These are phyloP conservation scores for Neophaeococcomyces mojaviensis DNA, from an alignment of 2,329 filamentous ascomycete genomes.

Conservation along the genomic window DNA sequence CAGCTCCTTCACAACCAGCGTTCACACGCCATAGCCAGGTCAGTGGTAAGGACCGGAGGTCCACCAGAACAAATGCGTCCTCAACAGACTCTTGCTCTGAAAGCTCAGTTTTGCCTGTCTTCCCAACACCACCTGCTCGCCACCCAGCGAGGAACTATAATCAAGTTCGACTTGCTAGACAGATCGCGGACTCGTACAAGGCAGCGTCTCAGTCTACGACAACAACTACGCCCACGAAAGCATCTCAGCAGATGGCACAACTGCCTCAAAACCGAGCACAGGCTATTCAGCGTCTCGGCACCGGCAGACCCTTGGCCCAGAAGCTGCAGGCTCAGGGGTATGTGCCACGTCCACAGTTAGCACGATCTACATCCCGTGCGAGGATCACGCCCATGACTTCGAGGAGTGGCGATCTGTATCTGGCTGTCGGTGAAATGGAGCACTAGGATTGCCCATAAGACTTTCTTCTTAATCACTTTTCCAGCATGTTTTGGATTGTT, in stretches of 20 bases:
- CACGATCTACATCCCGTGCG: constrained; percentile 1
- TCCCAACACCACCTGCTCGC: constrained; percentile 1
- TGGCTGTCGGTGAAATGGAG: constrained; percentile 13
- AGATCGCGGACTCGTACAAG: constrained; percentile 1
- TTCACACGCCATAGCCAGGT: not conserved
- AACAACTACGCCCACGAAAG: not conserved
- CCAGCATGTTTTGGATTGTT: no score
- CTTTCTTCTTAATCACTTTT: no score
- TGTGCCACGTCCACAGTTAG: not conserved
- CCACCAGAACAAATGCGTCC: not conserved
- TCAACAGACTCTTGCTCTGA: not conserved
- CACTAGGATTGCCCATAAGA: not conserved
- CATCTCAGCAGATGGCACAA: not conserved
- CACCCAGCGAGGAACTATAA: not conserved
- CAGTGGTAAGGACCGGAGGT: not conserved
- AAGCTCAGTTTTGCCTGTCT: not conserved
- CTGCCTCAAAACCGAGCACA: not conserved
- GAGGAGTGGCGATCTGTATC: constrained; percentile 19
- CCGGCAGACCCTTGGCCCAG: constrained; percentile 3
- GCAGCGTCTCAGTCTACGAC: constrained; percentile 3
- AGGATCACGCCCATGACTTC: constrained; percentile 19
- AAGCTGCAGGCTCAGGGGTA: constrained; percentile 5
- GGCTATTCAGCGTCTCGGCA: constrained; percentile 6
- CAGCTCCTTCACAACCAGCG: not conserved
- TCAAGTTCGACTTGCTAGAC: not conserved